Evolutionary conservation across 2,329 filamentous ascomycete species (phyloP).

Genomic region (Arthrobotrys iridis): DNA sequence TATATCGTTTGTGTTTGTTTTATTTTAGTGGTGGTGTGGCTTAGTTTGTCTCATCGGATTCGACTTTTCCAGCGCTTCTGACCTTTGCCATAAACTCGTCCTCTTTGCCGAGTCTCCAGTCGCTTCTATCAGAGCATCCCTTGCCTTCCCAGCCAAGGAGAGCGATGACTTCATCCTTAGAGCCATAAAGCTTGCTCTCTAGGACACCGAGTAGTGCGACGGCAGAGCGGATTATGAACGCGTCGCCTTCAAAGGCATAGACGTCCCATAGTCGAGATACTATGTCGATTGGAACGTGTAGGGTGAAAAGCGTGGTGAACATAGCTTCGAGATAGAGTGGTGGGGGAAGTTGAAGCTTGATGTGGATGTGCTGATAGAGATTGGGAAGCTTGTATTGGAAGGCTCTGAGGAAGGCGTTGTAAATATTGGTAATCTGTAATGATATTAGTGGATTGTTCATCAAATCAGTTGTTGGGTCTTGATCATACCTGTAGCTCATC

Average conservation of each 20-base stretch:
- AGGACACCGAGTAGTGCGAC: constrained; percentile 71
- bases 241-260: constrained; percentile 82
- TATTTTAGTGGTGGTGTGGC: not conserved
- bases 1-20: not conserved
- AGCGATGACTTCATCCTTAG: constrained; percentile 63
- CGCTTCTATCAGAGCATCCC: constrained; percentile 55
- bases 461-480: not conserved
- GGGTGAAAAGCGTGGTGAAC: constrained; percentile 73
- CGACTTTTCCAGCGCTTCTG: constrained; percentile 58
- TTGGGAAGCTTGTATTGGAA: constrained; percentile 72
- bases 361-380: constrained; percentile 73
- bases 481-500: constrained; percentile 69
- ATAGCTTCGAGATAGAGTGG: constrained; percentile 70
- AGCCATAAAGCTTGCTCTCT: constrained; percentile 66
- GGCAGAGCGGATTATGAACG: constrained; percentile 74
- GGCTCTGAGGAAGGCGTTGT: constrained; percentile 74
- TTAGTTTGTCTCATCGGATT: constrained; percentile 32
- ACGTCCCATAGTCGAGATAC: constrained; percentile 81
- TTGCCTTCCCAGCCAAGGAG: constrained; percentile 62
- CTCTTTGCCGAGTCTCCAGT: constrained; percentile 59
- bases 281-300: constrained; percentile 73
- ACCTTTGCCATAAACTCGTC: constrained; percentile 61
- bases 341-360: constrained; percentile 64
- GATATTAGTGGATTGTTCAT: not conserved
- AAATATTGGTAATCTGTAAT: constrained; percentile 70